A percentile compares a stretch with the other conserved stretches of the same genome.
phyloP scores from a whole-genome alignment of 2,329 filamentous ascomycete species.

The Purpureocillium takamizusanense region DNA sequence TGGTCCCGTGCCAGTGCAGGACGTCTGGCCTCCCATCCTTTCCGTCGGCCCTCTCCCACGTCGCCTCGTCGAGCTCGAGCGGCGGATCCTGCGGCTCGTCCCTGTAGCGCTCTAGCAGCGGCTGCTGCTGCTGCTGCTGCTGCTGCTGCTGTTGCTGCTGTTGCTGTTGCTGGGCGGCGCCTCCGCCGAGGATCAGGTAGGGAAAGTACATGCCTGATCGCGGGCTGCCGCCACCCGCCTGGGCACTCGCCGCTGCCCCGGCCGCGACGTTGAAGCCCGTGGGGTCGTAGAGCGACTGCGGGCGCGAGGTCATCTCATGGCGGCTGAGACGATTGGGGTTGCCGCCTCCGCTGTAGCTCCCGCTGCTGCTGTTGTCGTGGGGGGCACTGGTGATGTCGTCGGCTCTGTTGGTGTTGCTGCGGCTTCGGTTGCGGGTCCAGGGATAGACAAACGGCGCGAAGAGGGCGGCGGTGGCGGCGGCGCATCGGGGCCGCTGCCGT shows the following conservation, averaged over 20 bases:
- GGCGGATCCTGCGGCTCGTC: background rate
- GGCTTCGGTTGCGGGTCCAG: no score
- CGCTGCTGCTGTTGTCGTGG: no score
- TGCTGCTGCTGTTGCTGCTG: no score
- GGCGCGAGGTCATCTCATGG: background rate
- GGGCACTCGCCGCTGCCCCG: background rate
- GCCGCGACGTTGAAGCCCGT: background rate
- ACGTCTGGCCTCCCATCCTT: background rate
- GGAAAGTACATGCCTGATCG: constrained; percentile 1
- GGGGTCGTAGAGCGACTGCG: background rate
- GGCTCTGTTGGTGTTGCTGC: background rate
- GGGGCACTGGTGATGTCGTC: no score
- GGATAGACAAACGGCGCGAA: no score
- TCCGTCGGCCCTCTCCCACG: background rate
- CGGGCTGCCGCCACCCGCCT: background rate
- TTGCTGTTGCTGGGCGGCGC: background rate
- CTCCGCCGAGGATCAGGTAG: background rate
- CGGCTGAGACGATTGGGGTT: background rate
- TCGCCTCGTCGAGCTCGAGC: constrained; percentile 2
- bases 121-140: no score
- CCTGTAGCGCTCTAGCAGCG: constrained; percentile 1
- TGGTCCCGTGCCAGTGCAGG: constrained; percentile 8
- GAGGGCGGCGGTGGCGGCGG: no score
- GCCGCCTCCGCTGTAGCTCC: no score
- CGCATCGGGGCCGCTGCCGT: background rate